Evolutionary conservation across 805 yeast genomes (phyloP), one percentile per base, ranked within the genome.

Genomic region (Ogataea pignaliae): DNA sequence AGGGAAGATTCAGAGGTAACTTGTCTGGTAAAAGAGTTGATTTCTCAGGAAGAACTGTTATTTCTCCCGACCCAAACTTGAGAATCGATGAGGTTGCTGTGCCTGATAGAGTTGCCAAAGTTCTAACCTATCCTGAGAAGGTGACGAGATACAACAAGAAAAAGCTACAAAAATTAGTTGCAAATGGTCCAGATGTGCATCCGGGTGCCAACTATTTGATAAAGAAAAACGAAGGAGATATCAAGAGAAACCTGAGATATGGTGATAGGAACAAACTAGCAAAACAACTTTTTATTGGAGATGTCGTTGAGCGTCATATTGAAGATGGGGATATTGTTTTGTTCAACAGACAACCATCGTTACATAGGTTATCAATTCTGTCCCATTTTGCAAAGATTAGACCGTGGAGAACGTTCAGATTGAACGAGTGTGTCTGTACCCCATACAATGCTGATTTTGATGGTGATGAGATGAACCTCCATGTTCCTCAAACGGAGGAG

Each of bases 401-500:
- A 60, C 99, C 99, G 0, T 93, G 98, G 98, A 78, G 99, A 70
- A 93, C 99, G 2, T 88, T 93, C 70, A 75, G 99, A 54, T 75
- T 93, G 55, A 93, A 93, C 63, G 98, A 93, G 67, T 93, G 99
- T 83, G 99, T 93, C 10, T 93, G 99, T 71, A 93, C 99, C 0
- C 99, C 99, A 2, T 93, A 93, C 69, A 95, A 95, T 65, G 99
- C 99, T 34, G 99, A 93, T 77, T 93, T 93, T 63, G 99, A 93
- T 66, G 99, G 99, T 68, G 99, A 93, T 69, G 99, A 93, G 66
- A 93, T 93, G 99, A 93, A 93, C 65, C 73, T 93, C 60, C 99
- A 93, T 63, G 99, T 93, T 37, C 99, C 99, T 1, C 99, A 93
- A 66, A 93, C 98, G 1, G 98, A 93, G 68, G 99, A 93, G 66